Evolutionary conservation across 2,329 filamentous ascomycete genomes (phyloP).

Genomic region (Penicillium vulpinum): DNA sequence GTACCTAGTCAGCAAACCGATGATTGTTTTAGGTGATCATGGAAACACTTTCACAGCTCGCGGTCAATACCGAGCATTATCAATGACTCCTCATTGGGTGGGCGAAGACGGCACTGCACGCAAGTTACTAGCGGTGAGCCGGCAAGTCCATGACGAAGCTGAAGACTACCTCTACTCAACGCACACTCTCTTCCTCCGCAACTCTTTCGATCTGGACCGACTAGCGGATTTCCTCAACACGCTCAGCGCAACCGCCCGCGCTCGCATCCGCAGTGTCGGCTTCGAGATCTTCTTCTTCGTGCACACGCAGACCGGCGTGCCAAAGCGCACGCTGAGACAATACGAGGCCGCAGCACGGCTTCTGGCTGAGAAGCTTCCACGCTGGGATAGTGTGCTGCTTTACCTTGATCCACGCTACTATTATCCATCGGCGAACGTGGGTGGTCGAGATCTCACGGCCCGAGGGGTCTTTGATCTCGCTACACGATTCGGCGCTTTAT

Average conservation of each 20-base stretch:
- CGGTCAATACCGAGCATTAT: constrained; percentile 32
- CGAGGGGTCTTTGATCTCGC: constrained; percentile 34
- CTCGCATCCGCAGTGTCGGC: constrained; percentile 35
- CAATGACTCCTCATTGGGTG: constrained; percentile 38
- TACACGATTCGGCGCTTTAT: constrained; percentile 28
- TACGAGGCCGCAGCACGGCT: constrained; percentile 31
- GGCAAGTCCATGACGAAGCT: constrained; percentile 37
- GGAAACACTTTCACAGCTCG: constrained; percentile 36
- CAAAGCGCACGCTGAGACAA: constrained; percentile 34
- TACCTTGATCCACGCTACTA: constrained; percentile 39
- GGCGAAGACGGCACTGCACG: constrained; percentile 34
- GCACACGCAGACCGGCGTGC: constrained; percentile 34
- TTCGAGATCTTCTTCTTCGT: constrained; percentile 42
- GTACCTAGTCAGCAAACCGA: constrained; percentile 30
- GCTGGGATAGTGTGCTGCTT: constrained; percentile 30
- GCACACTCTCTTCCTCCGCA: constrained; percentile 39
- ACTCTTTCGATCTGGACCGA: constrained; percentile 34
- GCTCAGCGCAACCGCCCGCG: constrained; percentile 32
- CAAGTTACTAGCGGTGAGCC: constrained; percentile 34
- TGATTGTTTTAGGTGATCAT: constrained; percentile 37
- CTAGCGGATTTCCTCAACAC: constrained; percentile 35
- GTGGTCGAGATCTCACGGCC: constrained; percentile 30
- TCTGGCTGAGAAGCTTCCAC: constrained; percentile 28
- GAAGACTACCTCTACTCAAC: constrained; percentile 38
- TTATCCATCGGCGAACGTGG: constrained; percentile 30